Conservation (phyloP, 2,329 filamentous ascomycete genomes). For the Drechmeria coniospora region DNA sequence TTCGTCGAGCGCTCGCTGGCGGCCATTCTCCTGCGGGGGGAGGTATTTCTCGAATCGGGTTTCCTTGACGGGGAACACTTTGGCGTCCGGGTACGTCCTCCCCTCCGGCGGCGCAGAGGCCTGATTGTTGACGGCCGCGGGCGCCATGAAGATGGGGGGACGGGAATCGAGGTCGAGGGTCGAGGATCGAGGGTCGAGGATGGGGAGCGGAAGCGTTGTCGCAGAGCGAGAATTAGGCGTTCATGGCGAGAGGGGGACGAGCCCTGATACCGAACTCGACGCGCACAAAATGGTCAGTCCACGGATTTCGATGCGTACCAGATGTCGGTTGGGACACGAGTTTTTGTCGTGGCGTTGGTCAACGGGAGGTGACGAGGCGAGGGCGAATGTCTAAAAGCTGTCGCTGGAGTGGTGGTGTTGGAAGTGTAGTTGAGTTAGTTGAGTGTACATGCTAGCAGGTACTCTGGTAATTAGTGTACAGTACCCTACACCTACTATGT, state of each 20-base stretch:
- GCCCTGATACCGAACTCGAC: neutral
- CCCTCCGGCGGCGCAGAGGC: constrained; percentile 18
- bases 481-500: too few species aligned
- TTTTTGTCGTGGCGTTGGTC: too few species aligned
- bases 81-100: constrained; percentile 35
- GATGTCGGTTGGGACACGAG: too few species aligned
- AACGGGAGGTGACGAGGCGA: too few species aligned
- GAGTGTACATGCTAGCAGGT: too few species aligned
- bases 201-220: neutral
- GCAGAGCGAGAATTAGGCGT: neutral
- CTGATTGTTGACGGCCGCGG: constrained; percentile 34
- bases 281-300: constrained; percentile 13
- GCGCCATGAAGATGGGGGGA: too few species aligned
- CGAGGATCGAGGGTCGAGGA: too few species aligned
- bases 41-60: constrained; percentile 42
- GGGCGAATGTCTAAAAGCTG: too few species aligned
- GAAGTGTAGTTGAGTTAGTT: too few species aligned
- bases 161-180: constrained; percentile 4
- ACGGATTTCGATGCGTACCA: too few species aligned
- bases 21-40: constrained; percentile 48
- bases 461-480: too few species aligned
- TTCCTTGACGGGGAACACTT: constrained; percentile 47
- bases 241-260: neutral
- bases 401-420: too few species aligned
- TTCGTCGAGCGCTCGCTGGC: constrained; percentile 47